A percentile compares a stretch with the other conserved stretches of the same genome.
Conservation (phyloP, 1,284 basidiomycete genomes). For the Cutaneotrichosporon curvatum region DNA sequence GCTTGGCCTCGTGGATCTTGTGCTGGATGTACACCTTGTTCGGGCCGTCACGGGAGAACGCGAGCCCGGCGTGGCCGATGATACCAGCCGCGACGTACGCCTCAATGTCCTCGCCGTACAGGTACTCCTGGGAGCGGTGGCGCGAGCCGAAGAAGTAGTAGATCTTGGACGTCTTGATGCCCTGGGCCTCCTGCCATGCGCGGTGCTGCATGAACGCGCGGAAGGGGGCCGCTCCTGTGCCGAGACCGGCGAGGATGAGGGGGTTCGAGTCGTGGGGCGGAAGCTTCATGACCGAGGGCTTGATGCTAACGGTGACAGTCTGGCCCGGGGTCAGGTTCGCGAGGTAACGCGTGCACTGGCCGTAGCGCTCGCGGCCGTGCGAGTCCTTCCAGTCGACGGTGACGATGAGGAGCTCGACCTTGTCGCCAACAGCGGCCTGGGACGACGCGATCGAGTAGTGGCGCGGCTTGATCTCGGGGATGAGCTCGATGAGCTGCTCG, state of each 20-base stretch:
- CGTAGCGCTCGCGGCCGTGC: conserved; percentile 68
- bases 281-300: conserved; percentile 98
- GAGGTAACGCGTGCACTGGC: conserved; percentile 95
- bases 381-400: conserved; percentile 91
- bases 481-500: conserved; percentile 74
- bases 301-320: conserved; percentile 94
- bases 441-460: conserved; percentile 97
- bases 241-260: conserved; percentile 96
- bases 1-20: conserved; percentile 88
- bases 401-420: conserved; percentile 89
- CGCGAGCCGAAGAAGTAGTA: conserved; percentile 99
- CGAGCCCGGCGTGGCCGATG: conserved; percentile 82
- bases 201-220: conserved; percentile 95
- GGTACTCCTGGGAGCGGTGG: conserved; percentile 86
- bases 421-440: conserved; percentile 87
- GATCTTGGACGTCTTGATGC: conserved; percentile 68
- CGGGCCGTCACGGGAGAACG: conserved; percentile 89
- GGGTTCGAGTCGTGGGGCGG: conserved; percentile 80
- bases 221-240: conserved; percentile 95
- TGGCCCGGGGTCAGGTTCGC: conserved; percentile 74
- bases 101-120: conserved; percentile 62
- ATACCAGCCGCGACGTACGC: conserved; percentile 67
- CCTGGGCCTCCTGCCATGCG: conserved; percentile 69
- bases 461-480: conserved; percentile 91
- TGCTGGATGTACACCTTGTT: conserved; percentile 98